A percentile compares a stretch with the other conserved stretches of the same genome.
Conservation (phyloP, 345 rosid species). For the Gossypium sturtianum region DNA sequence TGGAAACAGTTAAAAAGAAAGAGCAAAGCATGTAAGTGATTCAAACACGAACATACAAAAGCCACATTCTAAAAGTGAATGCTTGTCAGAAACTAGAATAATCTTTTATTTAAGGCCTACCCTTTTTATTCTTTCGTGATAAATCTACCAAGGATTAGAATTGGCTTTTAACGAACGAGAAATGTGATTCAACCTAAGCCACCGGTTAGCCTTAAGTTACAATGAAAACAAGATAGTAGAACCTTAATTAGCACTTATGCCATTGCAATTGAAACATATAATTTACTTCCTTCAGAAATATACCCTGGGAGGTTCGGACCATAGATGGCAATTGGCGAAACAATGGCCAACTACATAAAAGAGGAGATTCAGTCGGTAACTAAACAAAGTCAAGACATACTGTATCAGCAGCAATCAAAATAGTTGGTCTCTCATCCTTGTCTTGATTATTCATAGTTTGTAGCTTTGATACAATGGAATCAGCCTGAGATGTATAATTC, state of each 20-base stretch:
- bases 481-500: conserved; percentile 54
- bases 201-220: conserved; percentile 1
- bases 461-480: conserved; percentile 53
- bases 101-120: not conserved
- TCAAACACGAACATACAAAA: not conserved
- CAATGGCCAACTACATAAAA: not conserved
- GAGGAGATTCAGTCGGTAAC: conserved; percentile 3
- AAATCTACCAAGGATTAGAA: not conserved
- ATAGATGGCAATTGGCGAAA: conserved; percentile 36
- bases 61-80: not conserved
- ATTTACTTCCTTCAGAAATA: conserved; percentile 8
- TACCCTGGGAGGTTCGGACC: conserved; percentile 27
- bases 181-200: not conserved
- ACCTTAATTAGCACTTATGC: not conserved
- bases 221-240: not conserved
- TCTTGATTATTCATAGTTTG: conserved; percentile 25
- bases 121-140: not conserved
- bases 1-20: not conserved
- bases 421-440: conserved; percentile 29
- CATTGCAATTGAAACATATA: not conserved
- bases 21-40: not conserved
- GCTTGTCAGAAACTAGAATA: not conserved
- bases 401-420: conserved; percentile 68
- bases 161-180: not conserved
- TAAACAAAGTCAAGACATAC: conserved; percentile 43